Evolutionary conservation across 345 rosid species (phyloP).

Genomic region (Angophora floribunda): DNA sequence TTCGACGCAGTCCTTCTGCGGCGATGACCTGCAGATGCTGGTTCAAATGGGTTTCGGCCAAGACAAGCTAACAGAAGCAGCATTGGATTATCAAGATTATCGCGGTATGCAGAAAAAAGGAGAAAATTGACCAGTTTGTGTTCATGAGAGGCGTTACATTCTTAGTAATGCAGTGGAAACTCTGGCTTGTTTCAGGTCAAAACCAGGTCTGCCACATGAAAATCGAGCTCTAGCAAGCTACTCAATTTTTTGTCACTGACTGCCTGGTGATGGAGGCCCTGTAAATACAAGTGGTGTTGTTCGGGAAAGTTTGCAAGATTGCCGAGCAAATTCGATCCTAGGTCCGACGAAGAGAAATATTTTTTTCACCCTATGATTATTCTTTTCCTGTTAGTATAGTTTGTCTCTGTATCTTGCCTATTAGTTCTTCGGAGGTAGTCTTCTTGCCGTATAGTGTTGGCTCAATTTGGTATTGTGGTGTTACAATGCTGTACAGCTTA

Average conservation of each 20-base stretch:
- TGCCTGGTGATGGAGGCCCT: not conserved
- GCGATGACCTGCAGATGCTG: slow-evolving; percentile 63
- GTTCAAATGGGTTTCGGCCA: slow-evolving; percentile 74
- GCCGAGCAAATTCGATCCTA: slow-evolving; percentile 2
- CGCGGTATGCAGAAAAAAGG: not conserved
- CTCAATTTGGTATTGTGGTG: not conserved
- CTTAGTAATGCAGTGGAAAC: slow-evolving; percentile 5
- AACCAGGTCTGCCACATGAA: slow-evolving; percentile 41
- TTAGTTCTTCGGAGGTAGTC: not conserved
- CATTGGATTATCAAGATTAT: not conserved
- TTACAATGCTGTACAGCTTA: slow-evolving; percentile 8
- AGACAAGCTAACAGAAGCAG: slow-evolving; percentile 12
- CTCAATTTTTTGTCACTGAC: not conserved
- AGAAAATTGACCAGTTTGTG: not conserved
- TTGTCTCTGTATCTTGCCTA: not conserved
- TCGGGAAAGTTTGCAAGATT: slow-evolving; percentile 16
- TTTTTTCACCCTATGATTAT: not conserved
- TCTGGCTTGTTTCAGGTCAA: slow-evolving; percentile 9
- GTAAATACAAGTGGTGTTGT: slow-evolving; percentile 36
- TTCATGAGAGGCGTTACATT: slow-evolving; percentile 11
- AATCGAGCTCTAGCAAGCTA: slow-evolving; percentile 30
- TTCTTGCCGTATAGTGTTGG: not conserved
- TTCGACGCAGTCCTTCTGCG: slow-evolving; percentile 25
- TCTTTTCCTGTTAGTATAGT: slow-evolving; percentile 1
- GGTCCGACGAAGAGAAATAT: slow-evolving; percentile 6